Evolutionary conservation across 257 asterid species (phyloP), one percentile per base, ranked within the genome.

Genomic region (Gentiana dahurica): DNA sequence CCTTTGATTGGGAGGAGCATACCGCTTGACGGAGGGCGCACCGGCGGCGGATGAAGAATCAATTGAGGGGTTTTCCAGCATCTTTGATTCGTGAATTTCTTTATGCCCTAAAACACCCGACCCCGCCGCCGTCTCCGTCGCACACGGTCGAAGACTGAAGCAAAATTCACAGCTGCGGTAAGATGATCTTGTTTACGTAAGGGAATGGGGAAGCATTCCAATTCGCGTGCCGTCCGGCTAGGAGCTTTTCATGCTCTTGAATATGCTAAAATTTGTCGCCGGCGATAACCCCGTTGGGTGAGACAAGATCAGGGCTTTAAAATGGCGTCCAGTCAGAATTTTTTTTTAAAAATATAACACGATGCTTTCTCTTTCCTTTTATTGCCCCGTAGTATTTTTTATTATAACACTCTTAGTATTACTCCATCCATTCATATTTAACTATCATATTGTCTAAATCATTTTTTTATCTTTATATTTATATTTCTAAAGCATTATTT

Each of bases 1-100:
- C 97, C 95, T 77, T 59, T 90, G 97, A 75, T 84, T 86, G 56
- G 95, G 95, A 65, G 94, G 95, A 8, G 95, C 97, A 63, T 86
- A 90, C 62, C 91, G 94, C 74, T 82, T 86, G 72, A 82, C 81
- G 70, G 83, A 67, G 64, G 83, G 83, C 55, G 60, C 75, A 68
- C 71, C 71, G 73, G 77, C 81, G 58, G 79, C 44, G 63, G 85
- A 73, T 39, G 83, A 70, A 61, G 83, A 70, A 66, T 83, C 94
- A 54, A 74, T 62, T 66, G 76, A 69, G 70, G 85, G 84, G 70
- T 69, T 81, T 64, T 90, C 95, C 77, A 79, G 82, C 97, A 90
- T 89, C 59, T 65, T 77, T 34, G 4, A 43, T 47, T 34, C 15
- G 8, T 44, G 11, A 53, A 6, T 34, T 46, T 11, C 46, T 45